Base-by-base conservation (phyloP, 768 basidiomycete genomes). In the Ramaria rubella region DNA sequence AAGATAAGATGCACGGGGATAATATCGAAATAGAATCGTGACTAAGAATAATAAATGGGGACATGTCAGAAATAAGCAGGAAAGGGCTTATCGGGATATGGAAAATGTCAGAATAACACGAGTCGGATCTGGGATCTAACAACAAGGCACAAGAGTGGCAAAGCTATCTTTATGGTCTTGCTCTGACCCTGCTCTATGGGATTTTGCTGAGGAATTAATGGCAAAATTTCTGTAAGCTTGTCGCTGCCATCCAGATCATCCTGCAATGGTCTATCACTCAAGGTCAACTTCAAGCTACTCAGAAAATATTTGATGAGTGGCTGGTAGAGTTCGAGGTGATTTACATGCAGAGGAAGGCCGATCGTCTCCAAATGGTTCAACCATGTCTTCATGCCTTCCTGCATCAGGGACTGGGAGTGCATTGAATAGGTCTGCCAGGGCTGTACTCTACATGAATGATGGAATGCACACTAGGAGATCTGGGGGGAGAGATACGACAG, bases 101-200 rank as follows among this genome's bases (percentile, higher is more conserved):
- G n/a, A n/a, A n/a, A n/a, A n/a, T n/a, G n/a, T n/a, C n/a, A n/a
- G n/a, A n/a, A n/a, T n/a, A n/a, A n/a, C n/a, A n/a, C n/a, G n/a
- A n/a, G n/a, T n/a, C n/a, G n/a, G n/a, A n/a, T n/a, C n/a, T n/a
- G n/a, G n/a, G n/a, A n/a, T n/a, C 27, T 1, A 57, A 64, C 1
- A 69, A 69, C 51, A 69, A 69, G 33, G 67, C 65, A 0, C 65
- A 65, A 60, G 64, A 69, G 27, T 61, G 43, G 21, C 60, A 68
- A 0, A 33, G 65, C 0, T 64, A 67, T 15, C 58, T 61, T 0
- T 69, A 63, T 60, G 69, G 70, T 0, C 66, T 72, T 27, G 68
- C 67, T 9, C 73, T 70, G 8, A 70, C 61, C 11, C 61, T 72
- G 14, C 63, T 73, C 23, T 55, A 58, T 15, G 27, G 44, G 0